These are phyloP conservation scores for Ailanthus altissimus DNA, from an alignment of 345 rosid species.

Conservation along the genomic window DNA sequence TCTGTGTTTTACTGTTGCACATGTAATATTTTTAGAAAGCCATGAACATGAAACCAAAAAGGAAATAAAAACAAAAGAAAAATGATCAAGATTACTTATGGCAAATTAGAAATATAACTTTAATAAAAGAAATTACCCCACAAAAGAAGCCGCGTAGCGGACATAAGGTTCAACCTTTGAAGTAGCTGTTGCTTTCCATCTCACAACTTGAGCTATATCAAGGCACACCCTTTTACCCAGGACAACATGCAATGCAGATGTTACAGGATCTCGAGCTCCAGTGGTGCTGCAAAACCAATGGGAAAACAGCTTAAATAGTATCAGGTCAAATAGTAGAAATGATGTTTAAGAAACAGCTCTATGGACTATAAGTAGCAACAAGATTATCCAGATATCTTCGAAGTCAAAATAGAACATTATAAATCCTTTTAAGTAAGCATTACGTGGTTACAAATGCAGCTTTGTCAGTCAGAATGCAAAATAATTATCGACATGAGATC, in stretches of 20 bases:
- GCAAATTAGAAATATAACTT: background rate
- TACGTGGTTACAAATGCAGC: background rate
- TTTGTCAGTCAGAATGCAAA: background rate
- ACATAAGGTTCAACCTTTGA: constrained; percentile 71
- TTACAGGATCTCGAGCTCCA: constrained; percentile 88
- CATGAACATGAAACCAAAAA: background rate
- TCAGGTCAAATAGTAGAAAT: background rate
- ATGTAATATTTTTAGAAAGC: background rate
- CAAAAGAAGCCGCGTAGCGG: constrained; percentile 96
- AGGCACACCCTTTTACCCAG: constrained; percentile 77
- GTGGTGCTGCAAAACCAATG: constrained; percentile 66
- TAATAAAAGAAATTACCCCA: constrained; percentile 64
- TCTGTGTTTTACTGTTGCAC: background rate
- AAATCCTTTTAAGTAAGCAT: constrained; percentile 19
- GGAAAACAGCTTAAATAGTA: background rate
- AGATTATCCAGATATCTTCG: background rate
- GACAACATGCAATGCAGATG: constrained; percentile 87
- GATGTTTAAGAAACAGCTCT: background rate
- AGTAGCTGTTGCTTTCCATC: constrained; percentile 71
- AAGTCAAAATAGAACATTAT: background rate
- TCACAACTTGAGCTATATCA: constrained; percentile 92
- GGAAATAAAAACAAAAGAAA: too few relatives aligned
- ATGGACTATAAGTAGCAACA: background rate
- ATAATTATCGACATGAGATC: background rate
- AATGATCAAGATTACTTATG: background rate